These are phyloP conservation scores for Aspergillus awamori DNA, from an alignment of 2,329 filamentous ascomycete species.

Conservation along the genomic window DNA sequence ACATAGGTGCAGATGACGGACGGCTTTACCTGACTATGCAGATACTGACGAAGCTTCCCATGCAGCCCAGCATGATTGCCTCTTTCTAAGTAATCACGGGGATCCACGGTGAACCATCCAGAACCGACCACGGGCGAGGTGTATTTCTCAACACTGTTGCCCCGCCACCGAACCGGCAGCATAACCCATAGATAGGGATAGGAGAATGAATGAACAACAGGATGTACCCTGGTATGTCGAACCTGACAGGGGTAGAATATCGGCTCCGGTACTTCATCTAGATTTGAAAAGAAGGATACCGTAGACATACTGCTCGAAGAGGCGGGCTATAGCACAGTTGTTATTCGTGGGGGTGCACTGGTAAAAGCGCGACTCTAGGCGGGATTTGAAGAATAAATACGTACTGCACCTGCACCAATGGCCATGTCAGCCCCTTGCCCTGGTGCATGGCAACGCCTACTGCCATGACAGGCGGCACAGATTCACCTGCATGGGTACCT, in stretches of 20 bases:
- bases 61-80: neutral
- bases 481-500: no score
- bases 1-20: neutral
- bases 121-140: neutral
- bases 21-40: neutral
- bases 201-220: neutral
- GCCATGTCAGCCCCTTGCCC: no score
- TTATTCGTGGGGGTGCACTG: neutral
- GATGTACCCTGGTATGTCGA: conserved; percentile 3
- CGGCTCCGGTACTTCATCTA: neutral
- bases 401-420: no score
- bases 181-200: conserved; percentile 5
- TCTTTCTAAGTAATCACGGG: neutral
- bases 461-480: no score
- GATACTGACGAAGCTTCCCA: neutral
- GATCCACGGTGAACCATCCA: neutral
- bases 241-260: conserved; percentile 1
- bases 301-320: neutral
- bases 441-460: no score
- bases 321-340: neutral
- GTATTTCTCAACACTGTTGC: neutral
- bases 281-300: neutral
- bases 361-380: no score
- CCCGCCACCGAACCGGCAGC: neutral
- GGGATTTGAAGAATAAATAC: no score